Base-by-base conservation (phyloP, 805 yeast species). In the Yueomyces sinensis region DNA sequence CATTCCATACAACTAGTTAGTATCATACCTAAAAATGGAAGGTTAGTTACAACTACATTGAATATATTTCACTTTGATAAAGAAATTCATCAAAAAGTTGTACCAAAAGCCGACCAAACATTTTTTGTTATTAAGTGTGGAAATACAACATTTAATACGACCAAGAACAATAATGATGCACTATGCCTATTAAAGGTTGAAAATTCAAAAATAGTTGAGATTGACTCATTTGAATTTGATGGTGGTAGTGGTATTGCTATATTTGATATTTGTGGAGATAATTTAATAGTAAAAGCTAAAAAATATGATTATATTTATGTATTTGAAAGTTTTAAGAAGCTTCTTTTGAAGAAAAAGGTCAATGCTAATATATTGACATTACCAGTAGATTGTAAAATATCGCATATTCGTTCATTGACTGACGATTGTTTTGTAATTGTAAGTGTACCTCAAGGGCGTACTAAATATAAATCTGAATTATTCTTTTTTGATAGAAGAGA, bases 1-100 rank as follows among this genome's bases (percentile, higher is more conserved):
- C 19, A 30, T 5, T n/a, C 31, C 13, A 35, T 50, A 1, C 46
- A 48, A 31, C 31, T 42, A 15, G 42, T 45, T 9, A 34, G 36
- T 15, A 25, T 50, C 9, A 25, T 39, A 5, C 46, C 52, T 4
- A n/a, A 22, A n/a, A 37, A 41, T 14, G 41, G 43, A 15, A 40
- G 35, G 11, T 39, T 50, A 3, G 17, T 17, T 5, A 37, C 43
- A 3, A 29, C 37, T 30, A 40, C 37, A 14, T 19, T 39, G 1
- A 23, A 22, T 14, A 32, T 27, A 9, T 32, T 29, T 23, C 17
- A 29, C n/a, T 40, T 46, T 29, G 25, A 30, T 2, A 14, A 32
- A 1, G 29, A 14, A 3, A 29, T 42, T 4, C 24, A 17, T 15
- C 34, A 32, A n/a, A 33, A 40, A 13, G 27, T 42, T 7, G 22